phyloP scores from a whole-genome alignment of 805 yeast genomes.

The Saturnispora gosingensis region DNA sequence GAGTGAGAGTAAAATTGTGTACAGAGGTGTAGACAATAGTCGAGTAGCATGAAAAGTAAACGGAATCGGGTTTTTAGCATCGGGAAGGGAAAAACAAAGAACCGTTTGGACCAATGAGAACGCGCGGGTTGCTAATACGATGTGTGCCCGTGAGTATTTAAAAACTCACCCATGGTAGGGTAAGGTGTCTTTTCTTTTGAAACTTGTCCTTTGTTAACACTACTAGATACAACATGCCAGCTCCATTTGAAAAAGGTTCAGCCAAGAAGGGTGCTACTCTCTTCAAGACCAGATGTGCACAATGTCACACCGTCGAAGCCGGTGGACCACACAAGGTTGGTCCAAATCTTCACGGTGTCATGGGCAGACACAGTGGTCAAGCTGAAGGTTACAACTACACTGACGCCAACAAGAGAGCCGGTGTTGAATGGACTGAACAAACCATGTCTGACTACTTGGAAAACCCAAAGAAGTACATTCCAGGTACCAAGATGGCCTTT shows the following conservation, averaged over 20 bases:
- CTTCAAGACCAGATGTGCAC: conserved; percentile 98
- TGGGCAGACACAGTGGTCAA: conserved; percentile 86
- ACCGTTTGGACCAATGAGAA: background rate
- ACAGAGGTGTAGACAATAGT: background rate
- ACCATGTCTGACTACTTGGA: conserved; percentile 91
- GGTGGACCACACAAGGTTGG: conserved; percentile 99
- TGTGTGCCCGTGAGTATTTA: background rate
- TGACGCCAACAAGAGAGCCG: conserved; percentile 96
- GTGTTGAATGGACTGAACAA: conserved; percentile 80
- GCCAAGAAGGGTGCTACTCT: conserved; percentile 95
- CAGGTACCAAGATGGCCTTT: conserved; percentile 99
- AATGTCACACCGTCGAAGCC: conserved; percentile 94
- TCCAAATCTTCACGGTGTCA: conserved; percentile 93
- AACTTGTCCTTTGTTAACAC: background rate
- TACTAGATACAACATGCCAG: conserved; percentile 27
- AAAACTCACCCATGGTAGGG: background rate
- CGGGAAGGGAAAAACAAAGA: background rate
- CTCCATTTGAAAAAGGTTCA: conserved; percentile 43
- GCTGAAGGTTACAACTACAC: conserved; percentile 94
- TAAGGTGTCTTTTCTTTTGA: background rate
- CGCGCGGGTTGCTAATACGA: background rate
- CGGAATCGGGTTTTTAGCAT: background rate
- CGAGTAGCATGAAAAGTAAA: no score
- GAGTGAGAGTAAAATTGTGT: background rate
- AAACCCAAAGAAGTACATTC: conserved; percentile 99